Base-by-base conservation (phyloP, 495 filamentous ascomycete genomes). In the Aspergillus bertholletiae region DNA sequence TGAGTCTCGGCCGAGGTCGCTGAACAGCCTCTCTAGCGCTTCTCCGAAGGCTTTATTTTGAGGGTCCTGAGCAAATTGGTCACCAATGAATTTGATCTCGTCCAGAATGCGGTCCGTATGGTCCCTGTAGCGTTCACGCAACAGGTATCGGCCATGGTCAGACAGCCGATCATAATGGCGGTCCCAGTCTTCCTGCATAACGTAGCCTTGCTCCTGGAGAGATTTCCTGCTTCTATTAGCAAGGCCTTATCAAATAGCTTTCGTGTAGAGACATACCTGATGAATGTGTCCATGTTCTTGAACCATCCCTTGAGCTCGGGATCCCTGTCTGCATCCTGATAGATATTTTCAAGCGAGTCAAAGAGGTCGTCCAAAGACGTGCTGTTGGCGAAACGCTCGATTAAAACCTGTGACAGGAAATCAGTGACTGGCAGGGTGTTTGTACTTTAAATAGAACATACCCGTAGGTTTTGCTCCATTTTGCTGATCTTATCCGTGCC, bases 381-480 rank as follows among this genome's bases (percentile, higher is more conserved):
- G 67, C 84, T 86, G 71, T 97, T 97, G 65, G 94, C 94, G 59
- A 97, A 97, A 44, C 94, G 87, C 76, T 98, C 95, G 56, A 97
- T 84, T 18, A 98, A 79, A 13, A 82, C 87, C 89, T 92, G 67
- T 9, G 71, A 61, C 27, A 51, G 49, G 35, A 4, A 72, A 18
- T 88, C 70, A 87, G 43, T 27, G 11, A 27, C 18, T 79, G 69
- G 72, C 69, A 46, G 53, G 51, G 51, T 48, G 41, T 22, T 46
- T 40, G 9, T 44, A 9, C 9, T 20, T 11, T 21, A 17, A 11
- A 18, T 9, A 51, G 15, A 32, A 75, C 76, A 50, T 70, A 88
- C 86, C 77, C 85, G 90, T 49, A 98, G 77, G 62, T 95, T 86
- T 68, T 81, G 78, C 70, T 97, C 90, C 30, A 90, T 91, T 24